Evolutionary conservation across 2,329 filamentous ascomycete genomes (phyloP).

Genomic region (Xylariaceae sp.): DNA sequence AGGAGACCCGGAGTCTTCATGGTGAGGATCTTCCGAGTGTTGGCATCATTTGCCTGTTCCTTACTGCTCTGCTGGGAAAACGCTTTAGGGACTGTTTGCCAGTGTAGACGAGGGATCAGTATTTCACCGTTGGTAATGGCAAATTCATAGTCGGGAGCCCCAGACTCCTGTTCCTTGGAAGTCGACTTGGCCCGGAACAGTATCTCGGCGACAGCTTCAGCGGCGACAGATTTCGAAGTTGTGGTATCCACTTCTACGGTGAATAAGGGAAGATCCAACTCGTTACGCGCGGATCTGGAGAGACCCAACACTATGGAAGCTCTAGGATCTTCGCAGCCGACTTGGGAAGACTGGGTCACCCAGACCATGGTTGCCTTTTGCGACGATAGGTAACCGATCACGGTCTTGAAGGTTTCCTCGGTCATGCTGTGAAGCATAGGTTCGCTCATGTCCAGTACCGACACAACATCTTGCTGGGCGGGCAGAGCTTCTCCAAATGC

Average conservation of each 20-base stretch:
- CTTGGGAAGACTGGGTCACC: background rate
- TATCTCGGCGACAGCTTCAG: background rate
- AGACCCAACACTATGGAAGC: background rate
- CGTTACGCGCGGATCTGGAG: background rate
- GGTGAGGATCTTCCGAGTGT: background rate
- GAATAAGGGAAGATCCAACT: background rate
- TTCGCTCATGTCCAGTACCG: background rate
- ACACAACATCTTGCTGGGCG: background rate
- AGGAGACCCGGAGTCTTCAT: slow-evolving; percentile 1
- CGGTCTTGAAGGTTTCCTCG: background rate
- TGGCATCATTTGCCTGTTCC: background rate
- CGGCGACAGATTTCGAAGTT: background rate
- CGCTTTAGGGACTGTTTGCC: background rate
- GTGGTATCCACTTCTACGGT: background rate
- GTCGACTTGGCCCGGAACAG: background rate
- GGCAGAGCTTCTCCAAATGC: background rate
- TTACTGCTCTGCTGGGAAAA: background rate
- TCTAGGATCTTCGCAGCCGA: background rate
- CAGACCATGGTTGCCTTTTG: background rate
- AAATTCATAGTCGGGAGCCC: slow-evolving; percentile 1
- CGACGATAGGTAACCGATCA: background rate
- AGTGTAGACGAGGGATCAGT: background rate
- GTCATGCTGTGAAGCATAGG: background rate
- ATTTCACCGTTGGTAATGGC: background rate
- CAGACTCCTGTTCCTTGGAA: background rate